These are phyloP conservation scores for Kluyveromyces sp. DNA, from an alignment of 1,139 yeast genomes.

Conservation along the genomic window DNA sequence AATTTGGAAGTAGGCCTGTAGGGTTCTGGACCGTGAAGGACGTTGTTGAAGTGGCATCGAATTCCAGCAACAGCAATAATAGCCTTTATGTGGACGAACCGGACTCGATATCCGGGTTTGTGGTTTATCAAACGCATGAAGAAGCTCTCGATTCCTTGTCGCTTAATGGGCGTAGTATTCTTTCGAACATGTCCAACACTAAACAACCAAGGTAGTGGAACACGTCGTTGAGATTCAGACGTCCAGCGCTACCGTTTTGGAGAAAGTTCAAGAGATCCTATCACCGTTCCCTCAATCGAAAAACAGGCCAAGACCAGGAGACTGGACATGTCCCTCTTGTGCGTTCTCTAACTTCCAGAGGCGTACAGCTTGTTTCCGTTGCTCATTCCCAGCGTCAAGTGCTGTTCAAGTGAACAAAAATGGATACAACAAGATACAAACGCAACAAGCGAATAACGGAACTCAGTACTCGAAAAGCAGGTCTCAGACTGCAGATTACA, in stretches of 20 bases:
- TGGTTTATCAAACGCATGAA: constrained; percentile 75
- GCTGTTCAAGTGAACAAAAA: constrained; percentile 35
- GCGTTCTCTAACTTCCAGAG: constrained; percentile 94
- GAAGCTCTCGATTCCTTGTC: constrained; percentile 73
- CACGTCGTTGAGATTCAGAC: constrained; percentile 80
- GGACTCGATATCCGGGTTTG: constrained; percentile 62
- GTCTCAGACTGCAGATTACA: background rate
- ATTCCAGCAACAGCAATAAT: constrained; percentile 18
- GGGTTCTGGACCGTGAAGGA: constrained; percentile 80
- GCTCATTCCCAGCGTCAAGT: constrained; percentile 79
- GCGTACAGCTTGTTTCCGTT: constrained; percentile 88
- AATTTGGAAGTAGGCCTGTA: constrained; percentile 75
- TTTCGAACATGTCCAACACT: constrained; percentile 28
- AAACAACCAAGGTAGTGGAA: constrained; percentile 47
- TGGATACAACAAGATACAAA: constrained; percentile 2
- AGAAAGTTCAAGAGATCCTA: constrained; percentile 71
- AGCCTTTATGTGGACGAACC: constrained; percentile 30
- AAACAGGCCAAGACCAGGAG: constrained; percentile 92
- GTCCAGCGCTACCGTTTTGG: constrained; percentile 68
- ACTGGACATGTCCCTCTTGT: constrained; percentile 95
- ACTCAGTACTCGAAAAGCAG: background rate
- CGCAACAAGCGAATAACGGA: background rate
- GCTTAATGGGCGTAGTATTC: constrained; percentile 54
- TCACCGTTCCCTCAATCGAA: constrained; percentile 83
- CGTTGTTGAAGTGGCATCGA: constrained; percentile 22